Conservation (phyloP, 495 filamentous ascomycete species). For the Tuber indicum region DNA sequence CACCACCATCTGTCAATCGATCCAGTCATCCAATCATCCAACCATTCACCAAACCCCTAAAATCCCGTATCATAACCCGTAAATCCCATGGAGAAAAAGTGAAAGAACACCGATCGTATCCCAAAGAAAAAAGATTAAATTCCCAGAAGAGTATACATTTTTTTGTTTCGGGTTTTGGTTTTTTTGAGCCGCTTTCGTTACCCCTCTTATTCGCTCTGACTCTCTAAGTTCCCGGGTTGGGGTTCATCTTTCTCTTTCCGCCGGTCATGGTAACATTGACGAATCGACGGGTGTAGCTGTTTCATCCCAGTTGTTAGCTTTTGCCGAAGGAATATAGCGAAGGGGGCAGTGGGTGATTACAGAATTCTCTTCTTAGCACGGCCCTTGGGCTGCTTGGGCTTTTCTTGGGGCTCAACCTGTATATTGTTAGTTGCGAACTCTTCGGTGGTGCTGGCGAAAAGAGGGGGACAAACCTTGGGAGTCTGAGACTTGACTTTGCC, state of each 20-base stretch:
- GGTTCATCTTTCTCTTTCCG: constrained; percentile 95
- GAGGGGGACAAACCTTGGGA: constrained; percentile 61
- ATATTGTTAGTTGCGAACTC: constrained; percentile 24
- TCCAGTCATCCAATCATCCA: not conserved
- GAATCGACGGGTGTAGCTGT: constrained; percentile 98
- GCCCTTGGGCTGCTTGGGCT: constrained; percentile 92
- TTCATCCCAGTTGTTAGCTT: constrained; percentile 39
- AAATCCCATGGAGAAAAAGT: not conserved
- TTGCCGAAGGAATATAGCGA: not conserved
- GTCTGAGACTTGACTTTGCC: constrained; percentile 94
- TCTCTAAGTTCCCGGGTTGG: constrained; percentile 53
- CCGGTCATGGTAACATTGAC: constrained; percentile 98
- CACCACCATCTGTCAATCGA: not conserved
- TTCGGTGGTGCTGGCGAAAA: constrained; percentile 12
- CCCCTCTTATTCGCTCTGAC: not conserved
- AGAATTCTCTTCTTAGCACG: constrained; percentile 94
- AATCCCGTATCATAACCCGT: not conserved
- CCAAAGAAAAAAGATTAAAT: constrained; percentile 13
- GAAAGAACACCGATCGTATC: not conserved
- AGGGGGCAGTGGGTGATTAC: constrained; percentile 18
- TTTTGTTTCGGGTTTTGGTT: constrained; percentile 19
- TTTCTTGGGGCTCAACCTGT: constrained; percentile 83
- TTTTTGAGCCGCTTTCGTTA: constrained; percentile 21
- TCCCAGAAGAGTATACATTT: constrained; percentile 4
- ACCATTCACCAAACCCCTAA: not conserved